These are phyloP conservation scores for Ilyonectria destructans DNA, from an alignment of 2,329 filamentous ascomycete species.

Conservation along the genomic window DNA sequence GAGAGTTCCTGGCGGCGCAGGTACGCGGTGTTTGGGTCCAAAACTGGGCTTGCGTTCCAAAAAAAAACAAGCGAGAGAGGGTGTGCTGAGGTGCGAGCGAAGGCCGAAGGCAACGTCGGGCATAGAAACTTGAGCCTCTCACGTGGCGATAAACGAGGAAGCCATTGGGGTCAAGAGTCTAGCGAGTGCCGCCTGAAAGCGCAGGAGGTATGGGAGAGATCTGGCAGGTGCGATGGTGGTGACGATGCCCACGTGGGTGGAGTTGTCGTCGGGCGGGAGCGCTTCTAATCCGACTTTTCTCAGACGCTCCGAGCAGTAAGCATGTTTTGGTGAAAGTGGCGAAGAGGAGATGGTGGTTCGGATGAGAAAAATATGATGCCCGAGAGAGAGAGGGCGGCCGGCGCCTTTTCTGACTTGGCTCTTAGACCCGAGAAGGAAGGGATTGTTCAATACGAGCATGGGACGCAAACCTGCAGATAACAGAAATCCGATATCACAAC, in stretches of 20 bases:
- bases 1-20: background rate
- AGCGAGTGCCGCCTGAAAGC: background rate
- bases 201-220: background rate
- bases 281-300: background rate
- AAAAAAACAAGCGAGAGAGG: slow-evolving; percentile 25
- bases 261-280: background rate
- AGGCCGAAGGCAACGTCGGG: background rate
- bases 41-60: slow-evolving; percentile 37
- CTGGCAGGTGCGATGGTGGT: slow-evolving; percentile 8
- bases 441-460: slow-evolving; percentile 32
- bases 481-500: slow-evolving; percentile 6
- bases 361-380: slow-evolving; percentile 5
- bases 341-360: background rate
- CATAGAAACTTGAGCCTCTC: background rate
- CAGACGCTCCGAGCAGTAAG: background rate
- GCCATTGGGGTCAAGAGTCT: slow-evolving; percentile 6
- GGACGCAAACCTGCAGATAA: slow-evolving; percentile 38
- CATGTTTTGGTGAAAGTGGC: background rate
- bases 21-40: slow-evolving; percentile 30
- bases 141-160: slow-evolving; percentile 17
- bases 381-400: background rate
- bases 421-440: background rate
- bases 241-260: background rate
- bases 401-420: background rate
- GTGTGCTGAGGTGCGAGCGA: background rate